phyloP scores from a whole-genome alignment of 805 yeast genomes.

The Yamadazyma takamatsuzukensis region DNA sequence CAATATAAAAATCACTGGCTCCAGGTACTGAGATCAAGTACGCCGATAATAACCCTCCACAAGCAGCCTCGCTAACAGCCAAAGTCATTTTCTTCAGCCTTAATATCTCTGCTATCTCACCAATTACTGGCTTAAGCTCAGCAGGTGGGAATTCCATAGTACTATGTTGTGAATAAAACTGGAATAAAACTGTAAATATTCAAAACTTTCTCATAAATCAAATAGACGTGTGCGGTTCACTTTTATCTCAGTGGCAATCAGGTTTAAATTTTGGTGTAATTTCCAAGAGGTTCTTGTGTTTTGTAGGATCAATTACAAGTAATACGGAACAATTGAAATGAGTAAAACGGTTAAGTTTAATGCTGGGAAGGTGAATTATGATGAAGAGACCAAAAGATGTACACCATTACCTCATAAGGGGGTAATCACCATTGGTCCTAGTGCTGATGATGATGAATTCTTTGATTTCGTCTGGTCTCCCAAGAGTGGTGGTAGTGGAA shows the following conservation, averaged over 20 bases:
- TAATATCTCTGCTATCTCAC: conserved; percentile 55
- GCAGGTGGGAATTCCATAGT: conserved; percentile 61
- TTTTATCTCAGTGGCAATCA: too few relatives aligned
- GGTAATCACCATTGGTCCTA: conserved; percentile 52
- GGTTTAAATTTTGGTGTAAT: too few relatives aligned
- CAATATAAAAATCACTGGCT: conserved; percentile 78
- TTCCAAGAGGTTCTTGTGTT: too few relatives aligned
- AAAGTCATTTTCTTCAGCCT: conserved; percentile 56
- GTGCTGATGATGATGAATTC: conserved; percentile 69
- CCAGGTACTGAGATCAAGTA: conserved; percentile 81
- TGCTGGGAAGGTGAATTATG: conserved; percentile 73
- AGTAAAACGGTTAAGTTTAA: conserved; percentile 50
- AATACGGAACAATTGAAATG: not conserved
- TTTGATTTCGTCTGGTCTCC: conserved; percentile 73
- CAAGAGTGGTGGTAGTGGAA: conserved; percentile 44
- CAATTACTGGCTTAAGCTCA: conserved; percentile 48
- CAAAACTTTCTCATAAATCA: too few relatives aligned
- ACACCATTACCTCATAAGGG: conserved; percentile 75
- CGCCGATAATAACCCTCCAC: conserved; percentile 83
- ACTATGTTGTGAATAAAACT: too few relatives aligned
- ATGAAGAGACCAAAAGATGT: conserved; percentile 58
- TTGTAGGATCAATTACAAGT: too few relatives aligned
- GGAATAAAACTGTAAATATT: too few relatives aligned
- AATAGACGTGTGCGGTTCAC: too few relatives aligned
- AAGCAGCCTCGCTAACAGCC: conserved; percentile 83